Evolutionary conservation across 2,329 filamentous ascomycete species (phyloP), one percentile per base, ranked within the genome.

Genomic region (Sporothrix protearum): DNA sequence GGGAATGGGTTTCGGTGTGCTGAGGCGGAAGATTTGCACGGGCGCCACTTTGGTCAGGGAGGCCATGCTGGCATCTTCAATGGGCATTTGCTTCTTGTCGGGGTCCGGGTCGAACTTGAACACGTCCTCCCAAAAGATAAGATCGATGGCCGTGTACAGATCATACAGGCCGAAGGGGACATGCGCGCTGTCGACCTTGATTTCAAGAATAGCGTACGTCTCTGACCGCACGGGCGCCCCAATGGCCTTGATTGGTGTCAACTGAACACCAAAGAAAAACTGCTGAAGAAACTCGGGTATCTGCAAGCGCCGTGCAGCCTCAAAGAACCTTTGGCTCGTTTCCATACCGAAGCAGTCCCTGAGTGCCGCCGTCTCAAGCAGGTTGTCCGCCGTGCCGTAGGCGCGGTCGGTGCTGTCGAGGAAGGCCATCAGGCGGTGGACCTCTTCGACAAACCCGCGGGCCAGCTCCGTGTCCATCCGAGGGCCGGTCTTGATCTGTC

Each of bases 161-260:
- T 79, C 80, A 6, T 83, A 82, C 28, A 70, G 3, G 2, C 96
- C 88, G 75, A 95, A 87, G 80, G 96, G 96, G 3, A 47, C 5
- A n/a, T 93, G 92, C 73, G 92, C 90, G 81, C 96, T 90, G 5
- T 90, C 87, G n/a, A 96, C 51, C 22, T 68, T 73, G 5, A 74
- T 71, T 9, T 76, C 75, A n/a, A 77, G 70, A 9, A 77, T 71
- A 0, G 69, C 76, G 30, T 75, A 77, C 16, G 39, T 45, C 19
- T 72, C 70, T 0, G 47, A 9, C 16, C 51, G 33, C 1, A 59
- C 7, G 1, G 25, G n/a, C 7, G 49, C 14, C 36, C 59, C 63
- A 8, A 72, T 14, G 3, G 71, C 45, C 5, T 33, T 16, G 8
- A 68, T 16, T 0, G 7, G 28, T 2, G 70, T 10, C 14, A 73